Percentiles rank a stretch among this genome's conserved stretches.
Evolutionary conservation across 2,329 filamentous ascomycete genomes (phyloP).

Genomic region (Escovopsis sp.): DNA sequence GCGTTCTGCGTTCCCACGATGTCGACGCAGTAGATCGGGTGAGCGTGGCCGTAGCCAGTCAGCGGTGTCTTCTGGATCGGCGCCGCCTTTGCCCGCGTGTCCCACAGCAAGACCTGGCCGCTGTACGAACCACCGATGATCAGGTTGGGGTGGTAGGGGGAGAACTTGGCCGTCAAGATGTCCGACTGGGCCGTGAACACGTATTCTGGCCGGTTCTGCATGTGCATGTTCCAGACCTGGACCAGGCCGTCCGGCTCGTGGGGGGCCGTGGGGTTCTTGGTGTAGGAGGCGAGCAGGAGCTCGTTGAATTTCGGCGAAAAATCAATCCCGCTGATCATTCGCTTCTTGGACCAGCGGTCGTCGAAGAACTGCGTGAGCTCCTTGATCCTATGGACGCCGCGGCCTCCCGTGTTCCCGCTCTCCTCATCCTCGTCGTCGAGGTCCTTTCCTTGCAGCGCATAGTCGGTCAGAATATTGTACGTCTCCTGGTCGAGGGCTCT

Average conservation of each 20-base stretch:
- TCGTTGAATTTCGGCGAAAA: constrained; percentile 95
- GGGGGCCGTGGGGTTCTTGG: constrained; percentile 89
- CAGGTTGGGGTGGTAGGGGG: constrained; percentile 93
- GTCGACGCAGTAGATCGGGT: constrained; percentile 88
- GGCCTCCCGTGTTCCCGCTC: constrained; percentile 51
- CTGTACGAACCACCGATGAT: constrained; percentile 95
- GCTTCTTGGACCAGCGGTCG: constrained; percentile 90
- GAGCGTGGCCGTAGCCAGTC: constrained; percentile 87
- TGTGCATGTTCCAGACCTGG: constrained; percentile 92
- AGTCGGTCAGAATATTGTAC: constrained; percentile 92
- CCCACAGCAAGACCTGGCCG: constrained; percentile 92
- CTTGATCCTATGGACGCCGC: constrained; percentile 61
- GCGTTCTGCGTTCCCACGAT: constrained; percentile 97
- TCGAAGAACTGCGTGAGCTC: constrained; percentile 91
- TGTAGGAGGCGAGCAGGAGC: constrained; percentile 85
- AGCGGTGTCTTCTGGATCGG: constrained; percentile 94
- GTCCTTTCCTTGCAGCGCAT: constrained; percentile 65
- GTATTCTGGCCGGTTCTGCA: constrained; percentile 89
- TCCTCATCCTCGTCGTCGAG: constrained; percentile 74
- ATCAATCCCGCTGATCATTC: constrained; percentile 89
- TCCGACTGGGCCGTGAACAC: constrained; percentile 94
- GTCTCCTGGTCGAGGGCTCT: constrained; percentile 78
- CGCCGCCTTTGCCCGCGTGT: constrained; percentile 75
- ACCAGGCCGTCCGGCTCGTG: constrained; percentile 88
- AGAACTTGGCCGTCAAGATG: constrained; percentile 90